Base-by-base conservation (phyloP, 179 eudicot species). In the Camellia oleifera region DNA sequence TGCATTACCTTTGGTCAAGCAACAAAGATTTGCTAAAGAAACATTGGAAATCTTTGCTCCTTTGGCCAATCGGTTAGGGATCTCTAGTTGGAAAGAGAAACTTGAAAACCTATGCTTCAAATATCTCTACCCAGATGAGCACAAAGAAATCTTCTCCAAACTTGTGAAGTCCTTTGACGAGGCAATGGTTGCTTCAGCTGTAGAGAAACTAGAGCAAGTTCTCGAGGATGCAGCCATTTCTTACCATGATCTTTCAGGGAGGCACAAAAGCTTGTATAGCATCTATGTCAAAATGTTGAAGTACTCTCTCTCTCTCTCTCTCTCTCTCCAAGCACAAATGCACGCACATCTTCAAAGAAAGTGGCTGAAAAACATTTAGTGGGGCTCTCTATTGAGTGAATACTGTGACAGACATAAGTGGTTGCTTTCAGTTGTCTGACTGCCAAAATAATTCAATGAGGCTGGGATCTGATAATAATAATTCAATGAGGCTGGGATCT, bases 241-340 rank as follows among this genome's bases (percentile, higher is more conserved):
- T n/a, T 91, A 86, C 82, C 85, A 85, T 71, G 91, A 75, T 57
- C 79, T 94, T 50, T 92, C 97, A 15, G 97, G 93, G 79, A 88
- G 99, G 74, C 98, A 94, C 88, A 96, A 96, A 82, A 94, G 99
- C 89, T 86, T 94, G 85, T 96, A 91, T 72, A 90, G 97, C 86
- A 94, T 92, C 82, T 86, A 94, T 67, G 66, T 88, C 85, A 96
- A 96, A 87, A 96, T 94, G 99, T 76, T 84, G 32, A 95, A 95
- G 99, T 95, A 92, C 44, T 45, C 73, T 70, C 76, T 77, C 26
- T 80, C 26, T 23, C 26, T 81, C 82, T 77, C 62, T 76, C 76
- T 78, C 78, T 75, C 61, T 69, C 56, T 20, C 72, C n/a, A 4
- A 5, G 20, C n/a, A 3, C 32, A 23, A 11, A 7, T 50, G 61